phyloP scores from a whole-genome alignment of 2,329 filamentous ascomycete species.

The Xylariomycetidae sp. region DNA sequence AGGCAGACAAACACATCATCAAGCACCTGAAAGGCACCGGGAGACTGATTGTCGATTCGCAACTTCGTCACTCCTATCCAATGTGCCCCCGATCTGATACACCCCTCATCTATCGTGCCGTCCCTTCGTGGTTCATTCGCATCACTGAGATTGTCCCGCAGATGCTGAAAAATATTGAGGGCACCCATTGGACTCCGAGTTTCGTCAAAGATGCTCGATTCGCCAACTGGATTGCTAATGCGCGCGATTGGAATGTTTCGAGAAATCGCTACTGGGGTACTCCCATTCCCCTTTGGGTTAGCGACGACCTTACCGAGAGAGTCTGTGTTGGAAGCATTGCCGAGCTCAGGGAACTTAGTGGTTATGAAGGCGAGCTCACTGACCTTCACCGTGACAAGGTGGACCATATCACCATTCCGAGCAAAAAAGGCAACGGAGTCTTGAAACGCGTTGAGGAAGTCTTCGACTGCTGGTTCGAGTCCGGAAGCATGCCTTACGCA shows the following conservation, averaged over 20 bases:
- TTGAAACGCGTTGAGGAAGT: constrained; percentile 80
- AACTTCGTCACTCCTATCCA: constrained; percentile 86
- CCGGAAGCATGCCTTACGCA: constrained; percentile 91
- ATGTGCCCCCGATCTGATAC: constrained; percentile 96
- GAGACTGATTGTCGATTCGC: constrained; percentile 76
- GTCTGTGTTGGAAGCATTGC: constrained; percentile 81
- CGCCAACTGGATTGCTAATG: constrained; percentile 84
- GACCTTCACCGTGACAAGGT: constrained; percentile 92
- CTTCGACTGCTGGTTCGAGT: constrained; percentile 97
- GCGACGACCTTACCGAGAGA: constrained; percentile 80
- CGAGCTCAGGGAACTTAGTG: constrained; percentile 80
- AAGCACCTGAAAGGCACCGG: constrained; percentile 77
- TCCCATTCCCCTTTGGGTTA: constrained; percentile 86
- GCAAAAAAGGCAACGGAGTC: constrained; percentile 79
- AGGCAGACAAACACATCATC: constrained; percentile 88
- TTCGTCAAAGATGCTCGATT: constrained; percentile 92
- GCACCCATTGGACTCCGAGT: constrained; percentile 85
- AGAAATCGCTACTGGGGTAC: constrained; percentile 95
- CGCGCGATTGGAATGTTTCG: constrained; percentile 92
- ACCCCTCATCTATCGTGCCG: constrained; percentile 85
- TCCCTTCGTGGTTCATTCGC: constrained; percentile 93
- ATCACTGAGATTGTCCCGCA: constrained; percentile 77
- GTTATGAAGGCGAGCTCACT: constrained; percentile 75
- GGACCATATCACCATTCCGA: constrained; percentile 90
- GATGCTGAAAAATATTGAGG: constrained; percentile 87